phyloP scores from a whole-genome alignment of 805 yeast genomes.

The Candida verbasci region DNA sequence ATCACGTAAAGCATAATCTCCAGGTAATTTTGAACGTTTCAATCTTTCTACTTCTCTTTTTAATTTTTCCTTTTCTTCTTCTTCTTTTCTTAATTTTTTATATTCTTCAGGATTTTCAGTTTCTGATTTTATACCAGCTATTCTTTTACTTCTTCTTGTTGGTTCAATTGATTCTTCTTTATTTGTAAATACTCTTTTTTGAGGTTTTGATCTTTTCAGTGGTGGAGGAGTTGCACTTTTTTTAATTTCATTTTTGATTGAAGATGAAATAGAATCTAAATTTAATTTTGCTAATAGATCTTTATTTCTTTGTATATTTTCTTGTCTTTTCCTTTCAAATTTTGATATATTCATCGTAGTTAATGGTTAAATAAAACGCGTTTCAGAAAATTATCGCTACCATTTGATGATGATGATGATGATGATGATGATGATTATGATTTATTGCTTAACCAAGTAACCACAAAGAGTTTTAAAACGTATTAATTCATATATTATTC shows the following conservation, averaged over 20 bases:
- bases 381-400: too few species aligned
- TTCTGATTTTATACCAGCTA: constrained; percentile 68
- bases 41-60: constrained; percentile 44
- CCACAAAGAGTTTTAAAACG: too few species aligned
- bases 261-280: constrained; percentile 52
- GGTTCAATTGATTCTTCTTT: constrained; percentile 36
- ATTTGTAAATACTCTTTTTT: constrained; percentile 15
- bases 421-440: too few species aligned
- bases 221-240: constrained; percentile 12
- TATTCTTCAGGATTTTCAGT: constrained; percentile 36
- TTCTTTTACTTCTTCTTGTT: constrained; percentile 69
- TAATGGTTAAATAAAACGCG: constrained; percentile 1
- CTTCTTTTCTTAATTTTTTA: constrained; percentile 30
- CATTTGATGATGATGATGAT: too few species aligned
- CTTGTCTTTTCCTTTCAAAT: constrained; percentile 67
- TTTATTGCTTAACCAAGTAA: too few species aligned
- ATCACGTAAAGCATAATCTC: constrained; percentile 62
- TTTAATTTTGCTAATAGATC: constrained; percentile 69
- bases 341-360: constrained; percentile 40
- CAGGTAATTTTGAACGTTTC: constrained; percentile 57
- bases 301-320: constrained; percentile 79
- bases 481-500: too few species aligned
- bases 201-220: constrained; percentile 18
- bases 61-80: constrained; percentile 26
- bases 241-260: constrained; percentile 44